phyloP scores from a whole-genome alignment of 805 yeast species.

The Nakazawaea molendinolei region DNA sequence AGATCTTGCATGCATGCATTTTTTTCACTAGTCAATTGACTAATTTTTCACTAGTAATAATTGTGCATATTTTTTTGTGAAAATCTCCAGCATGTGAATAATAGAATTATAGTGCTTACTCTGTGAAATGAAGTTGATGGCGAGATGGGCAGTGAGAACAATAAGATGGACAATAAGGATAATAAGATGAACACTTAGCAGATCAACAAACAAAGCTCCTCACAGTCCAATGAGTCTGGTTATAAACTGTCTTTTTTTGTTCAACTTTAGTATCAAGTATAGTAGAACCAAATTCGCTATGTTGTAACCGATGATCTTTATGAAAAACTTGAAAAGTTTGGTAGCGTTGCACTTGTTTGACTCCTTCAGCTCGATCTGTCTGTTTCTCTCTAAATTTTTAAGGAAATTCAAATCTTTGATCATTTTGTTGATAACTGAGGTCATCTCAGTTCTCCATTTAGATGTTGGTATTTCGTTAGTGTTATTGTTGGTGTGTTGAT shows the following conservation, averaged over 20 bases:
- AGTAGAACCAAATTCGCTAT: conserved; percentile 2
- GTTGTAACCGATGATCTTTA: conserved; percentile 3
- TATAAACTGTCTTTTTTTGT: conserved; percentile 3
- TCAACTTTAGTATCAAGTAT: conserved; percentile 2
- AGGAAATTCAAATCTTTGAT: conserved; percentile 30
- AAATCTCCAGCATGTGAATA: too few relatives aligned
- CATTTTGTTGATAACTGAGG: conserved; percentile 37
- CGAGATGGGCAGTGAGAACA: too few relatives aligned
- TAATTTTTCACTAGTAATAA: too few relatives aligned
- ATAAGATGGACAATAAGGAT: too few relatives aligned
- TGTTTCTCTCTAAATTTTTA: conserved; percentile 10
- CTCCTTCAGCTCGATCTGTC: background rate
- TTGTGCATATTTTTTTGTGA: too few relatives aligned
- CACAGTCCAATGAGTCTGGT: too few relatives aligned
- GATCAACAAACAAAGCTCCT: too few relatives aligned
- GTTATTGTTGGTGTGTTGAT: conserved; percentile 17
- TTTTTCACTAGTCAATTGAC: too few relatives aligned
- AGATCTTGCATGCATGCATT: too few relatives aligned
- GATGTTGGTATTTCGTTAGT: conserved; percentile 29
- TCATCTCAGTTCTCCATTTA: conserved; percentile 49
- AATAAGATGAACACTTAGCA: too few relatives aligned
- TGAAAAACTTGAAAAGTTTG: background rate
- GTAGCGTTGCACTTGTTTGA: background rate
- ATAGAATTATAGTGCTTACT: too few relatives aligned
- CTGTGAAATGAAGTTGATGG: too few relatives aligned